phyloP scores from a whole-genome alignment of 345 rosid genomes.

The Litchi chinensis region DNA sequence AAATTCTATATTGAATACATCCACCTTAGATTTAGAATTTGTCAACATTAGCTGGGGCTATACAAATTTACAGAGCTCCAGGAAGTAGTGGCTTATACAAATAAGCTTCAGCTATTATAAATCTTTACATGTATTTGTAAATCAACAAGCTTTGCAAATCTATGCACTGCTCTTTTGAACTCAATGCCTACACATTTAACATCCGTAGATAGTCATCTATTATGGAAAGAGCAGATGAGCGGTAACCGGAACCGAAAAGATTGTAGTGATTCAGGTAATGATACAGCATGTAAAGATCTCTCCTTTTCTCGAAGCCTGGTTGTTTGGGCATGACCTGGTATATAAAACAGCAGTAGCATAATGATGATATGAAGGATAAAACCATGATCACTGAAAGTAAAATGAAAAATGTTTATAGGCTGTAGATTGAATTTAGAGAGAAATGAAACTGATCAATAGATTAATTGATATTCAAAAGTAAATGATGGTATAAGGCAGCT shows the following conservation, averaged over 20 bases:
- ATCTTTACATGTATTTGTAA: neutral
- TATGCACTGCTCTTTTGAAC: neutral
- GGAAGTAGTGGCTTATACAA: neutral
- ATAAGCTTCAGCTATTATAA: neutral
- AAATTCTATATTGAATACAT: too few relatives aligned
- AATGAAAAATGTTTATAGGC: neutral
- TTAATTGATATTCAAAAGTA: neutral
- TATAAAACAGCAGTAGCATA: neutral
- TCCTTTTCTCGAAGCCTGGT: conserved; percentile 79
- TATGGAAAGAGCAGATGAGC: conserved; percentile 77
- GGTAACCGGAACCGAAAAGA: conserved; percentile 85
- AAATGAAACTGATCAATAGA: neutral
- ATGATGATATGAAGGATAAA: neutral
- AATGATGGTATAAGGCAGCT: neutral
- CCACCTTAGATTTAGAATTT: neutral
- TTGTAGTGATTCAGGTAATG: conserved; percentile 96
- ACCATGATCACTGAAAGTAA: neutral
- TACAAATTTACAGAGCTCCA: neutral
- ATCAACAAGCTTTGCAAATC: too few relatives aligned
- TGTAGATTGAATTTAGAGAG: neutral
- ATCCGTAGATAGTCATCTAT: conserved; percentile 70
- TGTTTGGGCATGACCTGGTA: conserved; percentile 85
- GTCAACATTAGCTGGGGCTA: neutral
- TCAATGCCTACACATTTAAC: conserved; percentile 39
- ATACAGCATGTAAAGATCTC: conserved; percentile 71